Percentiles rank a stretch among this genome's conserved stretches.
Conservation (phyloP, 192 early-diverging fungal genomes). For the Dissophora ornata region DNA sequence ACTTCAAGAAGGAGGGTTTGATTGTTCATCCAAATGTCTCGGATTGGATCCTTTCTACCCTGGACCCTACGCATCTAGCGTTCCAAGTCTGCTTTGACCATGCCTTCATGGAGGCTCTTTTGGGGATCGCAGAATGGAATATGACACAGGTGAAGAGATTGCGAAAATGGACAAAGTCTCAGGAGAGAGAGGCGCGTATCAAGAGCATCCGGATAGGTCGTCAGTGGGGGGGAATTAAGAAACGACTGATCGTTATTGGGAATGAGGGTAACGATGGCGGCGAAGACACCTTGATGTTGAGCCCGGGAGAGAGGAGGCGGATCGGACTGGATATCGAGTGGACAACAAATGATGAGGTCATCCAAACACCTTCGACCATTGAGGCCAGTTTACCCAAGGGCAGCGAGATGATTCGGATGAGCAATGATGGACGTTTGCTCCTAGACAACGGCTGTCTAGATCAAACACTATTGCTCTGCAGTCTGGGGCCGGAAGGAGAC, state of each 20-base stretch:
- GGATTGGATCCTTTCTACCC: conserved; percentile 23
- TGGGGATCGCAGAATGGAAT: conserved; percentile 28
- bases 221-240: conserved; percentile 34
- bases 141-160: conserved; percentile 16
- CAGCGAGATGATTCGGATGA: conserved; percentile 27
- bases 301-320: neutral
- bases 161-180: conserved; percentile 2
- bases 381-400: conserved; percentile 20
- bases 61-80: conserved; percentile 7
- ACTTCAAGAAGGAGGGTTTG: neutral
- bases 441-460: conserved; percentile 38
- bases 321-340: conserved; percentile 38
- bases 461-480: conserved; percentile 20
- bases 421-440: conserved; percentile 29
- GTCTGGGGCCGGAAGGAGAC: neutral
- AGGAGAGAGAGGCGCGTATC: conserved; percentile 20
- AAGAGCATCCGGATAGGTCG: conserved; percentile 2
- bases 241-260: conserved; percentile 1
- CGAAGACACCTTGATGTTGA: neutral
- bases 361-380: neutral
- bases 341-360: conserved; percentile 34
- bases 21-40: conserved; percentile 31
- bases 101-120: conserved; percentile 24
- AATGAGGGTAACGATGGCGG: neutral
- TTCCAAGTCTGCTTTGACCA: conserved; percentile 50